phyloP scores from a whole-genome alignment of 805 yeast species.

The Ogataea pini region DNA sequence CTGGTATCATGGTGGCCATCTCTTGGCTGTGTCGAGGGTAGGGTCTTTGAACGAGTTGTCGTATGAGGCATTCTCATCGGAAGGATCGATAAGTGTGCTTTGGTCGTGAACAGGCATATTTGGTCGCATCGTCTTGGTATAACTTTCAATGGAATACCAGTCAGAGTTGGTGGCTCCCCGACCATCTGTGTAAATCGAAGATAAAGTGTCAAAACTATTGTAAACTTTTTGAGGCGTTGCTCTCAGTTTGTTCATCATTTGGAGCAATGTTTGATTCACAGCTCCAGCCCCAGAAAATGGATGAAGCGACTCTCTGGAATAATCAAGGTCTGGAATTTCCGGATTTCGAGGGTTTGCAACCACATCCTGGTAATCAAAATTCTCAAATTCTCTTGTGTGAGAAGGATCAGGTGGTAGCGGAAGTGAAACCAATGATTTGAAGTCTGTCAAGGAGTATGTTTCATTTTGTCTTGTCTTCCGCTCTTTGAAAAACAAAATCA shows the following conservation, averaged over 20 bases:
- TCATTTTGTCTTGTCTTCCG: not conserved
- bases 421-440: not conserved
- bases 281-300: constrained; percentile 23
- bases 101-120: not conserved
- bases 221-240: not conserved
- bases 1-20: constrained; percentile 18
- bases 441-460: not conserved
- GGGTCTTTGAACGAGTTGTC: constrained; percentile 16
- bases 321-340: not conserved
- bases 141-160: constrained; percentile 3
- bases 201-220: not conserved
- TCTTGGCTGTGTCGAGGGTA: constrained; percentile 18
- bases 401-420: not conserved
- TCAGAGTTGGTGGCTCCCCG: not conserved
- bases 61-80: constrained; percentile 1
- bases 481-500: constrained; percentile 17
- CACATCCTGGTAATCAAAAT: constrained; percentile 2
- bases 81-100: constrained; percentile 3
- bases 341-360: not conserved
- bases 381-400: not conserved
- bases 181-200: not conserved
- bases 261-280: constrained; percentile 20
- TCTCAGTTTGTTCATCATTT: constrained; percentile 16
- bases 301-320: constrained; percentile 1
- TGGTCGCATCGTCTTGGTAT: not conserved